Evolutionary conservation across 306 rosid genomes (phyloP).

Genomic region (Clitoria ternatea): DNA sequence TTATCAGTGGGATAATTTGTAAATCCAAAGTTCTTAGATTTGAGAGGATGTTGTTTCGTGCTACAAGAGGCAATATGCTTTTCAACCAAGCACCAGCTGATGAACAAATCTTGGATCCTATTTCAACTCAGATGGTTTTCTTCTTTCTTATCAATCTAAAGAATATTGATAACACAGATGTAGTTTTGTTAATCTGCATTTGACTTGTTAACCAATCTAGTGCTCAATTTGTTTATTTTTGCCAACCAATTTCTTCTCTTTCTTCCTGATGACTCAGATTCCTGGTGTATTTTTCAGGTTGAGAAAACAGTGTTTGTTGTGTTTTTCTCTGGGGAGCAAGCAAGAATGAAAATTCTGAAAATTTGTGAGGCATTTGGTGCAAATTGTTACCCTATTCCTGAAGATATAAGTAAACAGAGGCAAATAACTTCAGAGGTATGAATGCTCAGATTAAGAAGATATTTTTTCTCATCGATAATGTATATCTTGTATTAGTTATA

Average conservation of each 20-base stretch:
- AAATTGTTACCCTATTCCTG: constrained; percentile 85
- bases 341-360: constrained; percentile 75
- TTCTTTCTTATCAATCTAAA: constrained; percentile 26
- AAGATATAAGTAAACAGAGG: constrained; percentile 73
- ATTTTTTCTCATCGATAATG: background rate
- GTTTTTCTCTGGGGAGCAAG: constrained; percentile 88
- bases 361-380: constrained; percentile 94
- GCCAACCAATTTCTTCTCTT: background rate
- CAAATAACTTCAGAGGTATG: constrained; percentile 81
- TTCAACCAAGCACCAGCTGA: constrained; percentile 80
- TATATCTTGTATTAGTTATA: background rate
- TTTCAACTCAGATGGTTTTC: constrained; percentile 72
- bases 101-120: constrained; percentile 69
- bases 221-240: background rate
- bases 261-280: background rate
- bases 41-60: constrained; percentile 89
- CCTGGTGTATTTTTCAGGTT: constrained; percentile 46
- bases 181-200: constrained; percentile 2
- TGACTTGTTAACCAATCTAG: background rate
- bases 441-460: constrained; percentile 26
- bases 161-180: constrained; percentile 1
- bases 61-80: constrained; percentile 93
- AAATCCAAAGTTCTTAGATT: constrained; percentile 69
- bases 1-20: constrained; percentile 77
- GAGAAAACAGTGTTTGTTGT: constrained; percentile 83